These are phyloP conservation scores for Rhamnella rubrinervis DNA, from an alignment of 331 rosid genomes.

Conservation along the genomic window DNA sequence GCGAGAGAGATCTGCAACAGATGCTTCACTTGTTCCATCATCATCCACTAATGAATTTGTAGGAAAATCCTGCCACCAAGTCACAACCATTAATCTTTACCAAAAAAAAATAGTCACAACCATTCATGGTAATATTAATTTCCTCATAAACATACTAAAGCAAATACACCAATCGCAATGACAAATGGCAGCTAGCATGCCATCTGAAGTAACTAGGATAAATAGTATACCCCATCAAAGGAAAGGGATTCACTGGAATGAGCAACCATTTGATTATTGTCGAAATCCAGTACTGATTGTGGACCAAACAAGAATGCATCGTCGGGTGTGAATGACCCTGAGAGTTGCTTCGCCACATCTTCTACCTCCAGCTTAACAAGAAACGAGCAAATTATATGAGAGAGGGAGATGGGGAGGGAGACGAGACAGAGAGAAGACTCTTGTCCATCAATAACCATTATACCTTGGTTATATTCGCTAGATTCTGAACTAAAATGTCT, in stretches of 20 bases:
- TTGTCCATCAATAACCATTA: background rate
- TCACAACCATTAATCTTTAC: conserved; percentile 1
- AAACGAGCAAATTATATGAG: conserved; percentile 25
- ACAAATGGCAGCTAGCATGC: background rate
- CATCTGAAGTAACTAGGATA: conserved; percentile 10
- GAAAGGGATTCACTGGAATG: conserved; percentile 77
- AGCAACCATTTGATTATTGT: conserved; percentile 48
- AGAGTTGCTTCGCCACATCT: conserved; percentile 55
- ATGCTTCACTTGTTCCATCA: conserved; percentile 73
- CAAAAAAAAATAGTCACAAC: too few relatives aligned
- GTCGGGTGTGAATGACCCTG: conserved; percentile 77
- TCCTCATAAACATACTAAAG: background rate
- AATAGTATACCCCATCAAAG: conserved; percentile 73
- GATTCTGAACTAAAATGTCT: conserved; percentile 58
- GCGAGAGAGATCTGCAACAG: conserved; percentile 69
- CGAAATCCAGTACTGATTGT: conserved; percentile 57
- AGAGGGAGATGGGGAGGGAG: background rate
- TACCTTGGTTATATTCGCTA: conserved; percentile 71
- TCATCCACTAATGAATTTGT: conserved; percentile 72
- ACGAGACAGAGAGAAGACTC: background rate
- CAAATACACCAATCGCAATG: background rate
- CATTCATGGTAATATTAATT: background rate
- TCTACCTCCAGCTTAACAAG: conserved; percentile 64
- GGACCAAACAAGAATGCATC: conserved; percentile 85
- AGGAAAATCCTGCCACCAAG: conserved; percentile 60